phyloP scores from a whole-genome alignment of 306 rosid species.

The Castanea crenata region DNA sequence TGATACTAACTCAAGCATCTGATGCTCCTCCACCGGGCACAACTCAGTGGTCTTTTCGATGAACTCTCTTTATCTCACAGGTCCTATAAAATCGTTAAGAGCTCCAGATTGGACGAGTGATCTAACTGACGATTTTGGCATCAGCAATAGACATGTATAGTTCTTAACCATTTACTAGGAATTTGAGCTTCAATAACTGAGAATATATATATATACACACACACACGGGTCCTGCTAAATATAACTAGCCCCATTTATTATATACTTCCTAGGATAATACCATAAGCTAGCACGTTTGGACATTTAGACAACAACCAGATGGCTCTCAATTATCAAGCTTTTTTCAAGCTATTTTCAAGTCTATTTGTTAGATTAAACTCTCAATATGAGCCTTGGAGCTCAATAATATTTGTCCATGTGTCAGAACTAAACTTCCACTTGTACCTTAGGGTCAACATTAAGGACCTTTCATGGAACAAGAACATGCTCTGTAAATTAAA shows the following conservation, averaged over 20 bases:
- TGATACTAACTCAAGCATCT: too few relatives aligned
- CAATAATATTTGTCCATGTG: not conserved
- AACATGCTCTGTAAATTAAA: not conserved
- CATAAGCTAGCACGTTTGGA: not conserved
- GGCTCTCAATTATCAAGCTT: not conserved
- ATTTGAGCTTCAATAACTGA: not conserved
- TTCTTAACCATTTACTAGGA: slow-evolving; percentile 44
- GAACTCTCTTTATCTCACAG: too few relatives aligned
- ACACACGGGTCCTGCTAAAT: too few relatives aligned
- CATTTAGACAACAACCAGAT: not conserved
- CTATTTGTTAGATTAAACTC: not conserved
- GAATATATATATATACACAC: too few relatives aligned
- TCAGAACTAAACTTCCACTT: not conserved
- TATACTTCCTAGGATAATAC: not conserved
- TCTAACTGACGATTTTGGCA: too few relatives aligned
- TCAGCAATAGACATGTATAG: not conserved
- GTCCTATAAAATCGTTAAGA: too few relatives aligned
- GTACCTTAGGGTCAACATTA: not conserved
- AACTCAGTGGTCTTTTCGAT: too few relatives aligned
- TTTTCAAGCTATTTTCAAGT: not conserved
- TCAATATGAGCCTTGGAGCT: not conserved
- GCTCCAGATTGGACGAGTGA: too few relatives aligned
- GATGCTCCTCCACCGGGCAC: too few relatives aligned
- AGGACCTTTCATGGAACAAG: not conserved
- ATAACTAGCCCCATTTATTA: not conserved